phyloP scores from a whole-genome alignment of 2,329 filamentous ascomycete genomes.

The Emydomyces testavorans region DNA sequence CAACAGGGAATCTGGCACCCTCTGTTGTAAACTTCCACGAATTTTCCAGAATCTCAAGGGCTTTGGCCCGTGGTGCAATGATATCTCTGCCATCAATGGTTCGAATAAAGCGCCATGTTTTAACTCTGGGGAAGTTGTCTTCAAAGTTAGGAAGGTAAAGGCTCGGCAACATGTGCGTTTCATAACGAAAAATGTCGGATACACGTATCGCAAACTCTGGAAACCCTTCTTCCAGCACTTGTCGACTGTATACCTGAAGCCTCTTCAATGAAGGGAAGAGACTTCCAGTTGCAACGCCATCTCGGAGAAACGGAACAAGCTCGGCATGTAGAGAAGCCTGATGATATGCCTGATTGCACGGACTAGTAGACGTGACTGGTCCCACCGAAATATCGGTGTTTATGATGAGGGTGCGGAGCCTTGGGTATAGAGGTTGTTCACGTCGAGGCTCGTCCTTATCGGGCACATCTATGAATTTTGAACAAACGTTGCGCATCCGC shows the following conservation, averaged over 20 bases:
- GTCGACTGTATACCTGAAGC: neutral
- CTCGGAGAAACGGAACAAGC: slow-evolving; percentile 1
- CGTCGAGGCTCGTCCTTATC: neutral
- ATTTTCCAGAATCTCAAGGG: slow-evolving; percentile 3
- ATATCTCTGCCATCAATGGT: neutral
- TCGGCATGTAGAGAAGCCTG: slow-evolving; percentile 5
- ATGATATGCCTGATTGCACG: neutral
- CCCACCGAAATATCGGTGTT: slow-evolving; percentile 9
- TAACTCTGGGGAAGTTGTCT: neutral
- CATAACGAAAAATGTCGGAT: neutral
- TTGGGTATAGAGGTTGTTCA: neutral
- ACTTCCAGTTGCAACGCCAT: neutral
- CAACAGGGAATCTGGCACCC: neutral
- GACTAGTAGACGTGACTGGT: neutral
- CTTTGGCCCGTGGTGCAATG: neutral
- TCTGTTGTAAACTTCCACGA: slow-evolving; percentile 5
- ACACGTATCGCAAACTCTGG: neutral
- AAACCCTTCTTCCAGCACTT: neutral
- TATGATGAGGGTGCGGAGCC: slow-evolving; percentile 13
- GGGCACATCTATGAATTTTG: neutral
- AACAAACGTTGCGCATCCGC: slow-evolving; percentile 2
- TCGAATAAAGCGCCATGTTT: neutral
- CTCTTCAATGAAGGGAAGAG: neutral
- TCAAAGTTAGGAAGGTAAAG: neutral
- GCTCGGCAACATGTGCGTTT: neutral